These are phyloP conservation scores for Polytrichum formosum DNA, from an alignment of 225 moss, liverwort and hornwort species.

Conservation along the genomic window DNA sequence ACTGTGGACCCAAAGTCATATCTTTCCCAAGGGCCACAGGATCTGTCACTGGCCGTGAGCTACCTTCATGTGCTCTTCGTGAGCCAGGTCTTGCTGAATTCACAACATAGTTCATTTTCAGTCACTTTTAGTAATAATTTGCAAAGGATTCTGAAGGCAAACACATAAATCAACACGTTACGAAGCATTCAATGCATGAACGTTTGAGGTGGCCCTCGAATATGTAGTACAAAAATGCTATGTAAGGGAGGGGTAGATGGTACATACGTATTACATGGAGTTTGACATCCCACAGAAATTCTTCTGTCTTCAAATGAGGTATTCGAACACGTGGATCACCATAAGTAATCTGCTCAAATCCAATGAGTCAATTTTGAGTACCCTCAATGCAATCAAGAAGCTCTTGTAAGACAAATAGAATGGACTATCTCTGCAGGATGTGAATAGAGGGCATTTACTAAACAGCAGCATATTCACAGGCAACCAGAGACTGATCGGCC, in stretches of 20 bases:
- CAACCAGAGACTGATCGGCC: no score
- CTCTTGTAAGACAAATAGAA: no score
- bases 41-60: conserved; percentile 73
- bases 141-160: no score
- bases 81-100: conserved; percentile 75
- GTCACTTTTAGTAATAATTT: no score
- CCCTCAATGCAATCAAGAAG: not conserved
- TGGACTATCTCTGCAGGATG: no score
- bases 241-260: no score
- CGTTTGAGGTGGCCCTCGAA: no score
- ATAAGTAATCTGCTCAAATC: conserved; percentile 60
- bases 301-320: conserved; percentile 56
- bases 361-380: not conserved
- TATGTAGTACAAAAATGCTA: no score
- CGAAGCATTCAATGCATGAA: no score
- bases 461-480: no score
- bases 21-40: conserved; percentile 63
- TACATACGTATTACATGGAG: conserved; percentile 50
- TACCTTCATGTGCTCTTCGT: conserved; percentile 61
- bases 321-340: conserved; percentile 85
- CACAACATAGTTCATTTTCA: not conserved
- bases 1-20: conserved; percentile 59
- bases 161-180: no score
- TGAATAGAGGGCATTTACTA: no score
- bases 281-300: conserved; percentile 39